phyloP scores from a whole-genome alignment of 176 grass and related monocot species.

The Saccharum officinarum region DNA sequence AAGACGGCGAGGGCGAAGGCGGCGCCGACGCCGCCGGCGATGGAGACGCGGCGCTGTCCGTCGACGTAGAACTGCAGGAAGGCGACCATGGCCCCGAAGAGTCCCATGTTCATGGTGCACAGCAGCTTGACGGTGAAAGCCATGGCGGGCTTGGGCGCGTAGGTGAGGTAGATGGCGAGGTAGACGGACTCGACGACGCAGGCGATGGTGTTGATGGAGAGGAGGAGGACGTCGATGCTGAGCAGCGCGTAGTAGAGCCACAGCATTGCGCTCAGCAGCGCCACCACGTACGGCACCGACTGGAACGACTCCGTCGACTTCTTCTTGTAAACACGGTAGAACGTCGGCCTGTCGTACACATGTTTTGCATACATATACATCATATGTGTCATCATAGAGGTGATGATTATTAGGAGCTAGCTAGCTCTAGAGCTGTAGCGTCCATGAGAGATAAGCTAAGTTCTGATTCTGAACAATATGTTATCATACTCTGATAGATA shows the following conservation, averaged over 20 bases:
- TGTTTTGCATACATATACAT: too few species aligned
- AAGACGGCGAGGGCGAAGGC: conserved; percentile 78
- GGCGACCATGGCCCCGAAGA: conserved; percentile 52
- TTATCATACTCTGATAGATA: background rate
- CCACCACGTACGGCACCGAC: conserved; percentile 73
- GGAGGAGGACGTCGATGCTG: conserved; percentile 53
- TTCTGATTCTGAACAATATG: background rate
- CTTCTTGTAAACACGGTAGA: conserved; percentile 78
- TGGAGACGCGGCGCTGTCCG: conserved; percentile 40
- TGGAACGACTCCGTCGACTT: conserved; percentile 92
- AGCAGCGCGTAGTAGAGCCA: conserved; percentile 88
- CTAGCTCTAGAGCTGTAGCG: too few species aligned
- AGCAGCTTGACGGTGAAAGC: conserved; percentile 57
- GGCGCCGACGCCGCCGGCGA: conserved; percentile 57
- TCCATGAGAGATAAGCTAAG: background rate
- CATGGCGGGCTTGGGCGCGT: conserved; percentile 55
- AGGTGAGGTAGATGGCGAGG: conserved; percentile 66
- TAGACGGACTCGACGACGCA: conserved; percentile 64
- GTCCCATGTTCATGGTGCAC: conserved; percentile 44
- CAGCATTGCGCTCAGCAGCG: conserved; percentile 85
- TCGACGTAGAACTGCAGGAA: conserved; percentile 41
- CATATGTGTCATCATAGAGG: too few species aligned
- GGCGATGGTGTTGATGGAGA: conserved; percentile 69
- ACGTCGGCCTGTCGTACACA: conserved; percentile 50
- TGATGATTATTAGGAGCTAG: too few species aligned